A percentile compares a stretch with the other conserved stretches of the same genome.
Evolutionary conservation across 345 rosid species (phyloP).

Genomic region (Eucalyptus curtisii): DNA sequence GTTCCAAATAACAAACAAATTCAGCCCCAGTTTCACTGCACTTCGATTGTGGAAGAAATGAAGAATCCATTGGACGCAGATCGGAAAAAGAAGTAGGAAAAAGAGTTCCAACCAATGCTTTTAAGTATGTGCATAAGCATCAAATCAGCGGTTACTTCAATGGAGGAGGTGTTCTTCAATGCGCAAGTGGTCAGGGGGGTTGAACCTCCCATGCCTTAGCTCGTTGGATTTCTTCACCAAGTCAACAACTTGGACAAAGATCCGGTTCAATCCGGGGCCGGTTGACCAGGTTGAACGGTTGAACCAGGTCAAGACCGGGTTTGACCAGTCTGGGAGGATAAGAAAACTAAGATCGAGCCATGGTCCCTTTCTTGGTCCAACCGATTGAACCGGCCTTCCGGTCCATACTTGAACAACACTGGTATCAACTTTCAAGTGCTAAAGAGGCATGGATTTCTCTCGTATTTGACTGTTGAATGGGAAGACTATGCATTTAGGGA

Average conservation of each 20-base stretch:
- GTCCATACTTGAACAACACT: not conserved
- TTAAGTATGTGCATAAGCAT: not conserved
- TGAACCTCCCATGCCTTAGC: not conserved
- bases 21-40: not conserved
- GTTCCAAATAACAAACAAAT: not conserved
- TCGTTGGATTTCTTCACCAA: not conserved
- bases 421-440: not conserved
- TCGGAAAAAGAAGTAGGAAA: not conserved
- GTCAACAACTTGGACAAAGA: not conserved
- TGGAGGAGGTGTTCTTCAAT: not conserved
- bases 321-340: not conserved
- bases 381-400: not conserved
- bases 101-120: not conserved
- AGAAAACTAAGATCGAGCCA: not conserved
- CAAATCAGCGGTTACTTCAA: not conserved
- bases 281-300: not conserved
- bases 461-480: not conserved
- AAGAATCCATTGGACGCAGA: not conserved
- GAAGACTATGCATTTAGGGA: not conserved
- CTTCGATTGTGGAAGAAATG: not conserved
- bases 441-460: not conserved
- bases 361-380: not conserved
- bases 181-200: not conserved
- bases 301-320: not conserved
- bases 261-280: not conserved